Evolutionary conservation across 352 stramenopile species (phyloP), one percentile per base, ranked within the genome.

Genomic region (Phytophthora syringae): DNA sequence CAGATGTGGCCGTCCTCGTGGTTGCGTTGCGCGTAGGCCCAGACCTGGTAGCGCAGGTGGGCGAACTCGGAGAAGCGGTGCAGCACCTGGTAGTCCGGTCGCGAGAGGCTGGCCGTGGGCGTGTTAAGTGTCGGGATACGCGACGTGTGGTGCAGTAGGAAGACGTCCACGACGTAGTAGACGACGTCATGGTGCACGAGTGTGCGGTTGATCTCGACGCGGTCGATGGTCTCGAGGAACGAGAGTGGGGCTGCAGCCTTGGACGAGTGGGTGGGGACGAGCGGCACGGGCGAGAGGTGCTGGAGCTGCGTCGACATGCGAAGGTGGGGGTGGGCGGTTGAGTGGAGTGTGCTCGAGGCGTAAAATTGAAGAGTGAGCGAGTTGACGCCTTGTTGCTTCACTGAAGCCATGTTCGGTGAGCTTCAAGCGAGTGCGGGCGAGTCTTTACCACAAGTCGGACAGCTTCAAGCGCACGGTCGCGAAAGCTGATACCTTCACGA

Each of bases 251-350:
- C 65, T 16, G 65, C 50, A 13, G 65, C 69, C n/a, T 67, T 67
- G 39, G 69, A 74, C 5, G 55, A 69, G 3, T 54, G 42, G 6
- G 47, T 64, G 24, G 58, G 24, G 67, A 73, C 54, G 86, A 81
- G 68, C 79, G 72, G 69, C 83, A 96, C 44, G 87, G 86, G 60
- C 72, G 74, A 39, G 53, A 85, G 47, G 85, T 79, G 51, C 79
- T 84, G 64, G 91, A 89, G 48, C 76, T 80, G 60, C 36, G 43
- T 62, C 15, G 63, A 49, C 56, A 71, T 71, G 32, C 40, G 62
- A 61, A 39, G n/a, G 44, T 18, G 54, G 15, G 16, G 24, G 40
- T 40, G 24, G 50, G 57, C n/a, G n/a, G n/a, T n/a, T n/a, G n/a
- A n/a, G 24, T 48, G 16, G 40, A 64, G 27, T 67, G 30, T 7